Base-by-base conservation (phyloP, 192 early-diverging fungal species). In the Neocallimastix lanati region DNA sequence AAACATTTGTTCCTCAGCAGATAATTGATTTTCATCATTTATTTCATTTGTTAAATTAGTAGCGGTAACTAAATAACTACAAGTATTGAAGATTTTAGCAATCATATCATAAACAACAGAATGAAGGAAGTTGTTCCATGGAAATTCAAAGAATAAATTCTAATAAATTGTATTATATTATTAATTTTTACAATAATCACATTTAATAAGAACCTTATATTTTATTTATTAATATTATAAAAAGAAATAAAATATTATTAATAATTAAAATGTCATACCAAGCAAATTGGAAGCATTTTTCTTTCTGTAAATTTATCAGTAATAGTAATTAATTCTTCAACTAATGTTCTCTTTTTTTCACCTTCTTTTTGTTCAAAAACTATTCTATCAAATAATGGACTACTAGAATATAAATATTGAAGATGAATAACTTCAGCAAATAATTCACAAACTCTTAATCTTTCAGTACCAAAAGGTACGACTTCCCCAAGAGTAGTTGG, bases 111-210 rank as follows among this genome's bases (percentile, higher is more conserved):
- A 99, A 1, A 98, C 95, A 29, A 99, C 96, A 28, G 94, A 95
- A 83, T 99, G 98, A 81, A 99, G 83, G 84, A 99, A 96, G 87
- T 99, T 99, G 86, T 99, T 99, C 92, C 97, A 98, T 37, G 93
- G 91, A 81, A 94, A 96, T 36, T 87, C 84, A 87, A 98, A 99
- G 82, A 99, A 98, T 78, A 99, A 84, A 81, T 94, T 90, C 81
- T 89, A 80, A 5, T 28, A 27, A 30, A 80, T 80, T n/a, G n/a
- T n/a, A n/a, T n/a, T n/a, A n/a, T n/a, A n/a, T n/a, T n/a, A n/a
- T n/a, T n/a, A n/a, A n/a, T n/a, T n/a, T n/a, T n/a, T n/a, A n/a
- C n/a, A n/a, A n/a, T n/a, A n/a, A n/a, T n/a, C n/a, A n/a, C n/a
- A n/a, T n/a, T n/a, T n/a, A n/a, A n/a, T n/a, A n/a, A n/a, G n/a